A percentile compares a stretch with the other conserved stretches of the same genome.
These are phyloP conservation scores for Clavispora vitiphila DNA, from an alignment of 805 yeast species.

Conservation along the genomic window DNA sequence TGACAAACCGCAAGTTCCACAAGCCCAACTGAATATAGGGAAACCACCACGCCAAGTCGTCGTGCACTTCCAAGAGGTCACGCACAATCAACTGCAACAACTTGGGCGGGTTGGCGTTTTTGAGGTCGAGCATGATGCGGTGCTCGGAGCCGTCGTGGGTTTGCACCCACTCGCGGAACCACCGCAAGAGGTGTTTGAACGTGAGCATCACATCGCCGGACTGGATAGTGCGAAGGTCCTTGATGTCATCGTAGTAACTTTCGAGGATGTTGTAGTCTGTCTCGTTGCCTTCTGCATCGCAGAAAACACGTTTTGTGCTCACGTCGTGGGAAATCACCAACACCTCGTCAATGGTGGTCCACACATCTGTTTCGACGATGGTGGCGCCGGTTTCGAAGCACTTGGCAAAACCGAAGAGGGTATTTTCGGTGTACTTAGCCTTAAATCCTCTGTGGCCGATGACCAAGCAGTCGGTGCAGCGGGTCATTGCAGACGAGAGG, in stretches of 20 bases:
- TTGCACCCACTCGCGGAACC: constrained; percentile 25
- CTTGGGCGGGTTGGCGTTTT: constrained; percentile 33
- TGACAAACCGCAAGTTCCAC: constrained; percentile 36
- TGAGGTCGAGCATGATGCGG: constrained; percentile 37
- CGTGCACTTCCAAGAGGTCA: constrained; percentile 24
- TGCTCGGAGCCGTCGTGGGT: constrained; percentile 10
- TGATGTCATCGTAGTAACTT: constrained; percentile 24
- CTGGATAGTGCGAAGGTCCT: constrained; percentile 21
- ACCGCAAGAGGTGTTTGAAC: constrained; percentile 27
- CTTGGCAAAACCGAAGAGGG: constrained; percentile 31
- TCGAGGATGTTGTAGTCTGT: constrained; percentile 31
- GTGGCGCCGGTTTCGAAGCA: constrained; percentile 37
- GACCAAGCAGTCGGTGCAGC: constrained; percentile 15
- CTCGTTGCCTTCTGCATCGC: constrained; percentile 28
- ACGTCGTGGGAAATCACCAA: constrained; percentile 38
- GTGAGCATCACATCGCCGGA: constrained; percentile 30
- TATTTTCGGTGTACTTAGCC: constrained; percentile 36
- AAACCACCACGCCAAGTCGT: constrained; percentile 35
- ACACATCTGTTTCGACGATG: constrained; percentile 38
- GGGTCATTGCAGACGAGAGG: not conserved
- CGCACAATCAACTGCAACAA: constrained; percentile 24
- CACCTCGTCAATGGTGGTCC: constrained; percentile 34
- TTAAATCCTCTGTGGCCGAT: constrained; percentile 43
- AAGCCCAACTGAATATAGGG: constrained; percentile 35
- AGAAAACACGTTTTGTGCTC: constrained; percentile 34